Evolutionary conservation across 2,329 filamentous ascomycete genomes (phyloP).

Genomic region (Cercospora zeae-maydis): DNA sequence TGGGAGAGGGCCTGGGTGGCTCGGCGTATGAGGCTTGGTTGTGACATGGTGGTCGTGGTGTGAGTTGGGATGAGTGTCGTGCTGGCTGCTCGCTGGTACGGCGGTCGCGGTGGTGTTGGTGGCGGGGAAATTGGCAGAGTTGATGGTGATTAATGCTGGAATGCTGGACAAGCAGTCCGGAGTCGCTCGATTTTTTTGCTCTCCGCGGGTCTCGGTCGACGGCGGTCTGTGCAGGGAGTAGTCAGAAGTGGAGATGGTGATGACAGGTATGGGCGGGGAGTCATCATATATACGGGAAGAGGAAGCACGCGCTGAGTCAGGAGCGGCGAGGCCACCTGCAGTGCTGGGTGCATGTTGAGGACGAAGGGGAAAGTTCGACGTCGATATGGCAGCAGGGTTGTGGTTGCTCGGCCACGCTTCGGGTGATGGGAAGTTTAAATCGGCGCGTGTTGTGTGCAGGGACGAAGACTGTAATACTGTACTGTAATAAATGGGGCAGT

Average conservation of each 20-base stretch:
- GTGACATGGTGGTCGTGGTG: slow-evolving; percentile 5
- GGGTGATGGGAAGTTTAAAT: background rate
- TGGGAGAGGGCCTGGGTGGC: slow-evolving; percentile 20
- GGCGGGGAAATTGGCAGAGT: slow-evolving; percentile 4
- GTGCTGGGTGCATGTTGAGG: background rate
- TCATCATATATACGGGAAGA: too few species aligned
- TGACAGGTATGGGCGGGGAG: background rate
- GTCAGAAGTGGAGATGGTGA: slow-evolving; percentile 14
- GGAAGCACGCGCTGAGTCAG: background rate
- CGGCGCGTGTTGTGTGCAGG: background rate
- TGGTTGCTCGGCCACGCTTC: background rate
- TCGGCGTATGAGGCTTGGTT: slow-evolving; percentile 24
- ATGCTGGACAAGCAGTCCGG: background rate
- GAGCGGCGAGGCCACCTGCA: background rate
- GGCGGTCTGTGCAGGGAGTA: slow-evolving; percentile 14
- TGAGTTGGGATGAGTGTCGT: background rate
- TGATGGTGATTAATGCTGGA: background rate
- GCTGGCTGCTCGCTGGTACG: background rate
- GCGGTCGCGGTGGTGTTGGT: background rate
- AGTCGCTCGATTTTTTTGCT: background rate
- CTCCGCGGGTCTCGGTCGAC: slow-evolving; percentile 19
- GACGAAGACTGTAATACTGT: too few species aligned
- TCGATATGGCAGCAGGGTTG: background rate
- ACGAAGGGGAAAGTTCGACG: background rate
- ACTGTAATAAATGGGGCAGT: too few species aligned